Conservation (phyloP, 352 stramenopile genomes). For the Phytophthora pisi region DNA sequence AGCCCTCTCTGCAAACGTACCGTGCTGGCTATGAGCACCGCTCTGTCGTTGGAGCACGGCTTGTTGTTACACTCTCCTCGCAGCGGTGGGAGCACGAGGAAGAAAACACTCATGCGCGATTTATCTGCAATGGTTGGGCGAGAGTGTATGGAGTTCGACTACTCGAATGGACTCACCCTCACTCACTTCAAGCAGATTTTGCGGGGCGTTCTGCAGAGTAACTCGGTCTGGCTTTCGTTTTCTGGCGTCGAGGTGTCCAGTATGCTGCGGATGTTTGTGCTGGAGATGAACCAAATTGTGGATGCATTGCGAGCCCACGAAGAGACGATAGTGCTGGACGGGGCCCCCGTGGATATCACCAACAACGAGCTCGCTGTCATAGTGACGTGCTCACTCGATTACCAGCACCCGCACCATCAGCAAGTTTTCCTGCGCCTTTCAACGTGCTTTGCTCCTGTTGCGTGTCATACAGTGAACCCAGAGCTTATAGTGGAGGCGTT, state of each 20-base stretch:
- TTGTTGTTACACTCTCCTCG: constrained; percentile 45
- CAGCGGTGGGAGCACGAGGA: constrained; percentile 35
- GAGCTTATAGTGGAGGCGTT: constrained; percentile 46
- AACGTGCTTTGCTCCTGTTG: constrained; percentile 49
- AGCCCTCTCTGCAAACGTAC: constrained; percentile 67
- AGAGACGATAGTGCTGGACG: constrained; percentile 41
- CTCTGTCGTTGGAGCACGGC: constrained; percentile 60
- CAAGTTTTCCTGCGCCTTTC: constrained; percentile 55
- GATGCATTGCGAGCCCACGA: constrained; percentile 50
- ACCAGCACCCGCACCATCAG: constrained; percentile 36
- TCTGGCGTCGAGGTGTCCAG: constrained; percentile 45
- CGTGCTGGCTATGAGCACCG: constrained; percentile 57
- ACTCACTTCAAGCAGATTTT: constrained; percentile 49
- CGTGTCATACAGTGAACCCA: constrained; percentile 32
- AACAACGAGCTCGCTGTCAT: constrained; percentile 47
- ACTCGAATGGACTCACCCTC: constrained; percentile 37
- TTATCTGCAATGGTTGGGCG: constrained; percentile 50
- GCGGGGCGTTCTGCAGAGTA: constrained; percentile 45
- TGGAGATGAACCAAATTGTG: constrained; percentile 54
- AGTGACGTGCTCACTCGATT: constrained; percentile 41
- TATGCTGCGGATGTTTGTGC: constrained; percentile 40
- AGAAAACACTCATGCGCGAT: constrained; percentile 51
- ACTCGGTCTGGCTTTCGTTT: constrained; percentile 49
- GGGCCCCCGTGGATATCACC: constrained; percentile 38
- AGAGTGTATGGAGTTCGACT: constrained; percentile 51